A percentile compares a stretch with the other conserved stretches of the same genome.
phyloP scores from a whole-genome alignment of 2,329 filamentous ascomycete species.

The Neurospora crassa region DNA sequence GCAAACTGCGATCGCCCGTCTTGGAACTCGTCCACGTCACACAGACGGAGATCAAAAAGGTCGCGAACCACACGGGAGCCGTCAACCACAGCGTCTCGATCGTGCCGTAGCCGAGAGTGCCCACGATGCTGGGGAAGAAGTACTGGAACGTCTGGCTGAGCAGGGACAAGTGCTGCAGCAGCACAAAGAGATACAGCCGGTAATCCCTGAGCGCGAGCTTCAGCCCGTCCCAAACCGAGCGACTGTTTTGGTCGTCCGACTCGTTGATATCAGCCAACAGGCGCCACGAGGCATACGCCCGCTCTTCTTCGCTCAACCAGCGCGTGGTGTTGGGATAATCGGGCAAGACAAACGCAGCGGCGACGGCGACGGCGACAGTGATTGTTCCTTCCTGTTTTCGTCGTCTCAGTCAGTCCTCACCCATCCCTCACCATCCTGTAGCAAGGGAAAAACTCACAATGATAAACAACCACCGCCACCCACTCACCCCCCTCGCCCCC shows the following conservation, averaged over 20 bases:
- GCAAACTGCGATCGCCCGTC: conserved; percentile 44
- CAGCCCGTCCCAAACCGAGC: conserved; percentile 14
- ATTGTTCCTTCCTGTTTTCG: conserved; percentile 10
- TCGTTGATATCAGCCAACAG: conserved; percentile 28
- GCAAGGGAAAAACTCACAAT: conserved; percentile 11
- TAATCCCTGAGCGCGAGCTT: conserved; percentile 22
- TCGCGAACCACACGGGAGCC: conserved; percentile 47
- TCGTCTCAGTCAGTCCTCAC: conserved; percentile 7
- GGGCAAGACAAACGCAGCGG: conserved; percentile 42
- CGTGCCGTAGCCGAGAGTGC: conserved; percentile 47
- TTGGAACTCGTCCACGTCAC: conserved; percentile 46
- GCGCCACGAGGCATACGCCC: conserved; percentile 33
- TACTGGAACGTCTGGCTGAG: conserved; percentile 51
- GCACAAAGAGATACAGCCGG: conserved; percentile 42
- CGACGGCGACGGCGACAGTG: conserved; percentile 33
- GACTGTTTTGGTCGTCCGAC: conserved; percentile 12
- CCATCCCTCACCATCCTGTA: too few species aligned
- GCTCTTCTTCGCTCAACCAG: conserved; percentile 36
- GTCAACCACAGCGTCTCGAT: conserved; percentile 49
- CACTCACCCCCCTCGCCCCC: conserved; percentile 24
- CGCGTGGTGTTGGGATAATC: conserved; percentile 45
- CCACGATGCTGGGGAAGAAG: conserved; percentile 56
- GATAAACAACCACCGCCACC: conserved; percentile 25
- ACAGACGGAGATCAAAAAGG: conserved; percentile 41
- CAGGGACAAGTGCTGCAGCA: conserved; percentile 43